phyloP scores from a whole-genome alignment of 306 rosid genomes.

The Boehmeria nivea region DNA sequence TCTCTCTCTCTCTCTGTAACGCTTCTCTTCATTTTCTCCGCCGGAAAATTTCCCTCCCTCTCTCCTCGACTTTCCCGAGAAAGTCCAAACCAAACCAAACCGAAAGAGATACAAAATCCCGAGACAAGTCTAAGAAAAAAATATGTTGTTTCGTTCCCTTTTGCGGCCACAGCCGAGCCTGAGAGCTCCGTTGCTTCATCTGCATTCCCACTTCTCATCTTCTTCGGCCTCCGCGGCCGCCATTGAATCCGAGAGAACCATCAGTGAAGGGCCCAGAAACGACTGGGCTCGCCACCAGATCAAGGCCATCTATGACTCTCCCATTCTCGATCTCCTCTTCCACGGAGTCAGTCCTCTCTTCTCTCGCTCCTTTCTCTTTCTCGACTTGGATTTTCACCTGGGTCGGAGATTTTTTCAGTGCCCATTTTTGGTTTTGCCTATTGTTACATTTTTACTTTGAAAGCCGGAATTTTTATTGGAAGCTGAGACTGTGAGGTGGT shows the following conservation, averaged over 20 bases:
- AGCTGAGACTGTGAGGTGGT: too few species aligned
- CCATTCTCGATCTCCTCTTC: constrained; percentile 90
- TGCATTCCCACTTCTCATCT: constrained; percentile 31
- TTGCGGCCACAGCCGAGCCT: constrained; percentile 23
- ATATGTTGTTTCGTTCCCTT: constrained; percentile 16
- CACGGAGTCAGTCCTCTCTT: constrained; percentile 60
- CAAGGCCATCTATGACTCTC: constrained; percentile 68
- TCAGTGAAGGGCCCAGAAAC: constrained; percentile 65
- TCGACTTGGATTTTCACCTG: too few species aligned
- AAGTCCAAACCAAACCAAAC: not conserved
- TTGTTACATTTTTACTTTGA: too few species aligned
- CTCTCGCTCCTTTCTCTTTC: not conserved
- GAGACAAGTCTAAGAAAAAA: not conserved
- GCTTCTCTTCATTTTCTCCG: constrained; percentile 11
- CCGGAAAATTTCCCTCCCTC: not conserved
- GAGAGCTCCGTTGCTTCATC: constrained; percentile 20
- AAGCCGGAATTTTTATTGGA: too few species aligned
- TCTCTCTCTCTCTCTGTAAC: too few species aligned
- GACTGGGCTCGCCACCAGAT: constrained; percentile 68
- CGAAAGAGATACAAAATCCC: too few species aligned
- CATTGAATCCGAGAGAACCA: constrained; percentile 56
- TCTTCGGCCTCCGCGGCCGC: constrained; percentile 64
- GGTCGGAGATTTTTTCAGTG: too few species aligned
- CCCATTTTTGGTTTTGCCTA: too few species aligned
- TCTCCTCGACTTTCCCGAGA: constrained; percentile 7